These are phyloP conservation scores for Naematelia aurantialba DNA, from an alignment of 768 basidiomycete genomes.

Conservation along the genomic window DNA sequence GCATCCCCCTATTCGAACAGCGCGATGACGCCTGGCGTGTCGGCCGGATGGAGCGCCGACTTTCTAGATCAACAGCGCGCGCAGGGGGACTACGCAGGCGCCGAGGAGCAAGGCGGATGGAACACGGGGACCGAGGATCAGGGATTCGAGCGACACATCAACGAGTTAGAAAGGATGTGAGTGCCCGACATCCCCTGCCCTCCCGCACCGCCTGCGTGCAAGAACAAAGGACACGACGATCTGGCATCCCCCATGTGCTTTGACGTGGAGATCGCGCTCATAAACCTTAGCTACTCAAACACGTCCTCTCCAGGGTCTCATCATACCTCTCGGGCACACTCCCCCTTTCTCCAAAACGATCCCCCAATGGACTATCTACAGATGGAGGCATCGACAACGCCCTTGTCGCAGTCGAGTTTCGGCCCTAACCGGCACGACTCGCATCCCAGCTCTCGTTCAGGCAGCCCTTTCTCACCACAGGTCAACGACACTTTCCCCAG, in stretches of 20 bases:
- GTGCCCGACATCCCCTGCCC: not conserved
- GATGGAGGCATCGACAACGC: not conserved
- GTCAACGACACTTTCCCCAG: slow-evolving; percentile 10
- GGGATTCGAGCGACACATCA: slow-evolving; percentile 7
- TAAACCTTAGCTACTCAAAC: not conserved
- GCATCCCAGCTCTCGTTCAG: slow-evolving; percentile 13
- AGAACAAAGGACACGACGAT: slow-evolving; percentile 1
- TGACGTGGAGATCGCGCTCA: slow-evolving; percentile 15
- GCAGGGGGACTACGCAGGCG: not conserved
- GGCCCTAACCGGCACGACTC: slow-evolving; percentile 9
- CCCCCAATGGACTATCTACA: not conserved
- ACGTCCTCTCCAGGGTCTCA: not conserved
- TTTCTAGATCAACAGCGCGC: not conserved
- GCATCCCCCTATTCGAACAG: not conserved
- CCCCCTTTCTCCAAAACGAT: slow-evolving; percentile 14
- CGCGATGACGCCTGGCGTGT: not conserved
- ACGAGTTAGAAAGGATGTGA: slow-evolving; percentile 18
- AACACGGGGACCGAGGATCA: not conserved
- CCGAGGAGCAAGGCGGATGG: not conserved
- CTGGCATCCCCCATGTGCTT: not conserved
- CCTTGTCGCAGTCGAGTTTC: not conserved
- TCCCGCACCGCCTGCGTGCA: not conserved
- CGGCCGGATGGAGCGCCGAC: not conserved
- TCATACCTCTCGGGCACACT: slow-evolving; percentile 19
- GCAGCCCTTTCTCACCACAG: slow-evolving; percentile 27